A percentile compares a stretch with the other conserved stretches of the same genome.
These are phyloP conservation scores for Leptosphaerulina australis DNA, from an alignment of 2,329 filamentous ascomycete species.

Conservation along the genomic window DNA sequence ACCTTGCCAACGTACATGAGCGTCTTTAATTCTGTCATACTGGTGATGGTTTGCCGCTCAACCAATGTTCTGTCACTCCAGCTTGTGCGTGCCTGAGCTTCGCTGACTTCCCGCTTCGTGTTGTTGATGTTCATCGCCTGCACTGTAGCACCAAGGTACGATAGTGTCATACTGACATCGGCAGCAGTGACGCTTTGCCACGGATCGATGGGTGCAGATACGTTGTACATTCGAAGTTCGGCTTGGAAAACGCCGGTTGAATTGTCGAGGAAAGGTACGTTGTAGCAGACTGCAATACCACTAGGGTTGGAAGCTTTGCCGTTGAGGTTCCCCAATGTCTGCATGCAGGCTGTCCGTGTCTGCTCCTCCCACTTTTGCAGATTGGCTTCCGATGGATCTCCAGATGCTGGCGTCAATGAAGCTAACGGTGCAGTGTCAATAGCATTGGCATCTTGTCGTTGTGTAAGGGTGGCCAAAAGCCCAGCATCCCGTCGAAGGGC, in stretches of 20 bases:
- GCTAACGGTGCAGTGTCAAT: conserved; percentile 37
- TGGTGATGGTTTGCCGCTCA: conserved; percentile 35
- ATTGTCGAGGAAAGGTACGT: conserved; percentile 73
- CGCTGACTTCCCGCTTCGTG: conserved; percentile 38
- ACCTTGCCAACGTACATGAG: conserved; percentile 74
- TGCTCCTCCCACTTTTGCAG: conserved; percentile 46
- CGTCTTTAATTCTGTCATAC: conserved; percentile 58
- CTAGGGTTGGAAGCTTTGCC: conserved; percentile 70
- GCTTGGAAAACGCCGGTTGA: conserved; percentile 74
- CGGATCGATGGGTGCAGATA: conserved; percentile 62
- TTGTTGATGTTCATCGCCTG: conserved; percentile 47
- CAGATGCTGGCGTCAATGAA: conserved; percentile 42
- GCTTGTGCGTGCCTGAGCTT: conserved; percentile 23
- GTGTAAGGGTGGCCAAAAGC: conserved; percentile 45
- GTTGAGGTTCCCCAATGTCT: conserved; percentile 61
- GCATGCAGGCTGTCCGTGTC: conserved; percentile 62
- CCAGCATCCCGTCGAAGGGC: conserved; percentile 43
- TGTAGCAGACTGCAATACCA: conserved; percentile 82
- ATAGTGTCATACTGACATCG: conserved; percentile 51
- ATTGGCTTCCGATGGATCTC: conserved; percentile 42
- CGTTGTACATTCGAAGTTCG: conserved; percentile 75
- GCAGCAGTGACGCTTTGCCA: conserved; percentile 52
- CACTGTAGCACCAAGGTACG: conserved; percentile 52
- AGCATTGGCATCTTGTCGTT: conserved; percentile 42
- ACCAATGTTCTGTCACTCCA: conserved; percentile 35